Evolutionary conservation across 208 protist species (phyloP), one percentile per base, ranked within the genome.

Genomic region (Strigomonas galati): DNA sequence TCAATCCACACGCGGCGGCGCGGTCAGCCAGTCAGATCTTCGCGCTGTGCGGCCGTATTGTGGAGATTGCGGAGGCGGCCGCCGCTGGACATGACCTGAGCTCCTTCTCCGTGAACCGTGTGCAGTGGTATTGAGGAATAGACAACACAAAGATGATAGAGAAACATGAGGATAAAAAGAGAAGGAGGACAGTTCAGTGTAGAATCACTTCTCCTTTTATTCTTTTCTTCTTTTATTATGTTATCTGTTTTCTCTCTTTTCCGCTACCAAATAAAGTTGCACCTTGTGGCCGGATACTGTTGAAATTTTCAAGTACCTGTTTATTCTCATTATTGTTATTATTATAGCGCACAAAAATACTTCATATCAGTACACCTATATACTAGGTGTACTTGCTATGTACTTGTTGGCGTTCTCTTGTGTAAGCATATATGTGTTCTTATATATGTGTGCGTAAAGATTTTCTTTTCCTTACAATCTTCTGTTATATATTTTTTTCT

Each of bases 1-100:
- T 91, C 6, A 72, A 76, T 0, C 46, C 81, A 17, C 84, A 88
- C 65, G 26, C 56, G 28, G 26, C 56, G 1, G 26, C 56, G 14
- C 35, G 31, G 31, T 17, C 17, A 12, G 56, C 26, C 5, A 21
- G 7, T 7, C 26, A 62, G 21, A 9, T 40, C 10, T 28, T 14
- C 14, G 30, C 17, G 19, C 19, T 62, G 14, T 14, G 14, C 4
- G 14, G 17, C 30, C 56, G 31, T 2, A 32, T 62, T 19, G 30
- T 23, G 14, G 9, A 7, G 10, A 12, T 62, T 12, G 5, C 15
- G 9, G 56, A 62, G 31, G 31, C 10, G 28, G 12, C 15, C 28
- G 30, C 23, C 30, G 15, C 14, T 1, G 56, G 56, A 3, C 5
- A 31, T 5, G 31, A 14, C 6, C 12, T 62, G 31, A 3, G 6